These are phyloP conservation scores for Pseudocercospora fijiensis DNA, from an alignment of 2,329 filamentous ascomycete genomes.

Conservation along the genomic window DNA sequence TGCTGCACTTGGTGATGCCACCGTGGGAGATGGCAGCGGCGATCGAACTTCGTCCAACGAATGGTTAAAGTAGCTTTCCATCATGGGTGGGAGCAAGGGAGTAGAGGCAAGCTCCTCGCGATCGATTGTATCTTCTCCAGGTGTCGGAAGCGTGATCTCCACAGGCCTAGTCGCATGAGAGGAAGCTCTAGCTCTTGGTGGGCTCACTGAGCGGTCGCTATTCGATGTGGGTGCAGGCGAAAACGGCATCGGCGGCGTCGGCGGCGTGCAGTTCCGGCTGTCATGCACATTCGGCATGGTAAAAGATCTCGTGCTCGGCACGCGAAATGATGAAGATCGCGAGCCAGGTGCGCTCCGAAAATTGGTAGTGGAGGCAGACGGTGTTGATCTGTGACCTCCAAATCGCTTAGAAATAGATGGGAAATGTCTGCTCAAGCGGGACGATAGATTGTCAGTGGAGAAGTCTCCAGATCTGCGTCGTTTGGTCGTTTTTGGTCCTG, in stretches of 20 bases:
- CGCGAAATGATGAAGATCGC: conserved; percentile 67
- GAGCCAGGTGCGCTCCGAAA: conserved; percentile 40
- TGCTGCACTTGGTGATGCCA: conserved; percentile 59
- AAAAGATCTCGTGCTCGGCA: conserved; percentile 68
- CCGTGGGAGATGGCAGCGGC: conserved; percentile 80
- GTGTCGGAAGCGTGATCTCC: conserved; percentile 29
- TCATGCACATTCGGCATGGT: conserved; percentile 41
- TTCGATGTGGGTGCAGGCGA: conserved; percentile 23
- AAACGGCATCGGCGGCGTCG: too few relatives aligned
- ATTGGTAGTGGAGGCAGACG: conserved; percentile 27
- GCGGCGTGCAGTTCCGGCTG: conserved; percentile 38
- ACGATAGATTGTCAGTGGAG: conserved; percentile 61
- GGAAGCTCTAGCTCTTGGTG: conserved; percentile 17
- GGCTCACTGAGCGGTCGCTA: conserved; percentile 20
- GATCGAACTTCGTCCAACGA: conserved; percentile 64
- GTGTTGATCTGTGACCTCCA: conserved; percentile 49
- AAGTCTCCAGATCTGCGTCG: conserved; percentile 61
- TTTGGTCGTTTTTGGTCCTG: conserved; percentile 49
- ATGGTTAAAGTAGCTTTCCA: conserved; percentile 58
- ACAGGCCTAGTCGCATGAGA: conserved; percentile 20
- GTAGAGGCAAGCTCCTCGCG: conserved; percentile 70
- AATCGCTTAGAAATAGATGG: conserved; percentile 56
- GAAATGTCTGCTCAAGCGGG: conserved; percentile 57
- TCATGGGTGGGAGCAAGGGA: conserved; percentile 78
- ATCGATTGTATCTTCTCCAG: conserved; percentile 48